Evolutionary conservation across 257 asterid genomes (phyloP).

Genomic region (Ocimum tenuiflorum): DNA sequence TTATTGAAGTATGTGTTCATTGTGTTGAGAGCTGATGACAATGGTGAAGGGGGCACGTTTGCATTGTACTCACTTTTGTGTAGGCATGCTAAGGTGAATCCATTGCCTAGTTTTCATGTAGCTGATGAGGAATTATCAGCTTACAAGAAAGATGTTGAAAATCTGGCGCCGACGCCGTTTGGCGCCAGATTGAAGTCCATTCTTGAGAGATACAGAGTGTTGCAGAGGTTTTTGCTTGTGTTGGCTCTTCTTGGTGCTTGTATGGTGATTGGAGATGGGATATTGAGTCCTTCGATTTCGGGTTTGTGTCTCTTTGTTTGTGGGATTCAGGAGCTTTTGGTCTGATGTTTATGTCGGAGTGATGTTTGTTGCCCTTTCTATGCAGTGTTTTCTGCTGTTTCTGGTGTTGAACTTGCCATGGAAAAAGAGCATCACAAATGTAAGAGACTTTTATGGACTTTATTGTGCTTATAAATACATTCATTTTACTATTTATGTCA

Average conservation of each 20-base stretch:
- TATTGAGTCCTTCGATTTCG: constrained; percentile 70
- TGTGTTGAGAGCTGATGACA: constrained; percentile 87
- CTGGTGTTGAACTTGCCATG: constrained; percentile 76
- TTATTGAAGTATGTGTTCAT: constrained; percentile 71
- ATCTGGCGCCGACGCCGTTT: constrained; percentile 43
- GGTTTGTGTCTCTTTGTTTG: constrained; percentile 29
- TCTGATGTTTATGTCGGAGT: background rate
- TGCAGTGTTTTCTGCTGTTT: constrained; percentile 86
- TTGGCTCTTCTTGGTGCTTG: constrained; percentile 82
- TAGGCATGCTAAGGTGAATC: constrained; percentile 68
- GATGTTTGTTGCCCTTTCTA: background rate
- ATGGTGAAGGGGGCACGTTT: constrained; percentile 95
- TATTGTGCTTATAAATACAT: background rate
- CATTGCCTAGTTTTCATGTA: constrained; percentile 62
- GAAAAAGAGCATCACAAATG: constrained; percentile 68
- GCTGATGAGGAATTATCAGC: constrained; percentile 70
- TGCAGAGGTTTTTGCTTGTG: constrained; percentile 57
- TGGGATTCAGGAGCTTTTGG: background rate
- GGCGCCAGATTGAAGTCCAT: constrained; percentile 53
- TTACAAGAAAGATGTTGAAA: constrained; percentile 45
- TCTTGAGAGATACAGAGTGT: constrained; percentile 53
- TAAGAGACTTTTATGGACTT: constrained; percentile 26
- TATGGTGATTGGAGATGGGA: constrained; percentile 94
- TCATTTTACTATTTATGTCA: background rate
- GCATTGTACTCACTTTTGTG: constrained; percentile 78